Conservation (phyloP, 176 grass and related monocot genomes). For the Juncus effusus region DNA sequence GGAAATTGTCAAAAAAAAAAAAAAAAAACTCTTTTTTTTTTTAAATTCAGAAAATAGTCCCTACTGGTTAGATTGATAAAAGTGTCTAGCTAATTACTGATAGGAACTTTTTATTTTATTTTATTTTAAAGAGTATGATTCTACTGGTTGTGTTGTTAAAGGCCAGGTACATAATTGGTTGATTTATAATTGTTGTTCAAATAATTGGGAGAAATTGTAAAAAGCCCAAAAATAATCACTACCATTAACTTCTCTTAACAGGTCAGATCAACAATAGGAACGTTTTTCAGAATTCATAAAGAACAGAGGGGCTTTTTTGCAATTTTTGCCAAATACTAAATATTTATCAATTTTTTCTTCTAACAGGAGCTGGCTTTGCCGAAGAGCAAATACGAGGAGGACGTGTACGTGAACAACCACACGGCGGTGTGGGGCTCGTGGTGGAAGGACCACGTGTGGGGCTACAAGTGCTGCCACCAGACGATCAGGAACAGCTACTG, state of each 20-base stretch:
- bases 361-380: constrained; percentile 70
- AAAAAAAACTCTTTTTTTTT: neutral
- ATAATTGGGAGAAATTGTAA: too few relatives aligned
- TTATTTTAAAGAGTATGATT: too few relatives aligned
- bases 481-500: constrained; percentile 84
- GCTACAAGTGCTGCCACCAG: constrained; percentile 89
- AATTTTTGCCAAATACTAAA: too few relatives aligned
- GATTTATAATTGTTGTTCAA: too few relatives aligned
- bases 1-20: neutral
- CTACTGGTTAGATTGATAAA: neutral
- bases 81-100: neutral
- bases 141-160: too few relatives aligned
- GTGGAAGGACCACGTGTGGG: constrained; percentile 99
- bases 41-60: neutral
- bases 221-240: too few relatives aligned
- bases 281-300: too few relatives aligned
- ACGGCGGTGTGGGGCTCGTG: constrained; percentile 89
- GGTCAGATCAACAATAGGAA: too few relatives aligned
- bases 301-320: too few relatives aligned
- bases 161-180: too few relatives aligned
- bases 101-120: too few relatives aligned
- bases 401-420: constrained; percentile 87
- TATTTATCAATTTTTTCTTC: neutral
- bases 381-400: constrained; percentile 96
- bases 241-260: too few relatives aligned